phyloP scores from a whole-genome alignment of 73 alveolate genomes.

The Paramecium sexaurelia region DNA sequence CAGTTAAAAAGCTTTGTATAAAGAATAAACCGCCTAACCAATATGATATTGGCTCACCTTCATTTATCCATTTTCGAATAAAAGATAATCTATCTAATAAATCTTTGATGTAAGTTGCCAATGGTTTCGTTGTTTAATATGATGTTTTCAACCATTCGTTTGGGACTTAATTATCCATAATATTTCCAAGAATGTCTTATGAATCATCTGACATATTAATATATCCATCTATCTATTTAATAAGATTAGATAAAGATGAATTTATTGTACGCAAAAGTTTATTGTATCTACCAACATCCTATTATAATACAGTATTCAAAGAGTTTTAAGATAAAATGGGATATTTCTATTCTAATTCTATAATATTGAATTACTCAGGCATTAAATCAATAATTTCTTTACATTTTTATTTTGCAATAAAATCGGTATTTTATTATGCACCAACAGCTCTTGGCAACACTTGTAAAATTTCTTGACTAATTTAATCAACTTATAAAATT shows the following conservation, averaged over 20 bases:
- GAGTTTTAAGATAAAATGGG: slow-evolving; percentile 88
- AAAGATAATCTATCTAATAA: slow-evolving; percentile 88
- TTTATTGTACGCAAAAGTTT: slow-evolving; percentile 81
- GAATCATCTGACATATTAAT: slow-evolving; percentile 89
- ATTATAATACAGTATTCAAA: slow-evolving; percentile 90
- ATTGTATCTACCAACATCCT: slow-evolving; percentile 92
- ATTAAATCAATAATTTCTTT: slow-evolving; percentile 79
- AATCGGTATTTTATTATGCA: slow-evolving; percentile 68
- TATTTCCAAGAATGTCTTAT: slow-evolving; percentile 81
- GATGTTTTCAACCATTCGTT: slow-evolving; percentile 80
- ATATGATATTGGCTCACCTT: slow-evolving; percentile 96
- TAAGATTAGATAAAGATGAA: slow-evolving; percentile 81
- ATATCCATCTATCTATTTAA: slow-evolving; percentile 89
- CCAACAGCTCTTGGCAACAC: slow-evolving; percentile 58
- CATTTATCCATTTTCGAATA: slow-evolving; percentile 91
- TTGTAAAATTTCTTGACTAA: slow-evolving; percentile 71
- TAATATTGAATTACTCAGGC: slow-evolving; percentile 85
- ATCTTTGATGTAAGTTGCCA: slow-evolving; percentile 90
- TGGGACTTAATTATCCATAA: slow-evolving; percentile 90
- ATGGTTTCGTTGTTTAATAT: slow-evolving; percentile 87
- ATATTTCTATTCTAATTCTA: slow-evolving; percentile 82
- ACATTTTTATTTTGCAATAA: slow-evolving; percentile 70
- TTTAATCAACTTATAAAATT: slow-evolving; percentile 89
- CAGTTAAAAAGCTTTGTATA: slow-evolving; percentile 82
- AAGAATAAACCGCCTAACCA: slow-evolving; percentile 98